Evolutionary conservation across 2,329 filamentous ascomycete species (phyloP), one percentile per base, ranked within the genome.

Genomic region (Cucurbitaria berberidis): DNA sequence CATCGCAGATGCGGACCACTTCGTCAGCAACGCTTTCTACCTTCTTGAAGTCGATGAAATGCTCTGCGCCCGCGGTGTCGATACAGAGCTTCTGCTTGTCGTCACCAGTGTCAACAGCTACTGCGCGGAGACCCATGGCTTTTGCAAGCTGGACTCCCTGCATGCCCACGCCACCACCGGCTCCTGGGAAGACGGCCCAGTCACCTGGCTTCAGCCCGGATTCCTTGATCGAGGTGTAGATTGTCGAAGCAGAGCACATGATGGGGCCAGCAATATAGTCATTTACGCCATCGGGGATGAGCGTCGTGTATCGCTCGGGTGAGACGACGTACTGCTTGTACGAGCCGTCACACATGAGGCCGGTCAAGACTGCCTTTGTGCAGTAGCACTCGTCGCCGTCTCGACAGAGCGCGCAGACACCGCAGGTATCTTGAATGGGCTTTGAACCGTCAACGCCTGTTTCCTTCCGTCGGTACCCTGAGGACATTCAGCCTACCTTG

Each of bases 271-370:
- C 84, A n/a, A 83, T 69, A 55, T 81, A 79, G 54, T 85, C 83
- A 0, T 74, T 69, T 0, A 86, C 78, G 0, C 79, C 82, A 29
- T 85, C 81, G 0, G 83, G 84, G 50, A 86, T 85, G 18, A 78
- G 75, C 0, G 77, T 78, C 0, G 82, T 82, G 60, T 84, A 85
- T 34, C 76, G 76, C 13, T 82, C 83, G 0, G 84, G 84, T 1
- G 78, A 81, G 11, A 79, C 76, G 34, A 86, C 72, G 65, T 87
- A 87, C 66, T 87, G 82, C 68, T 85, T 81, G 66, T 85, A 87
- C 1, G 82, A 82, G 1, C 83, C 69, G 15, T 73, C 66, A 32
- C 61, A 47, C 64, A 68, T 69, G 30, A 83, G 72, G 29, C 77
- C 83, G 5, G 76, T 83, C 56, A 75, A 68, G n/a, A 80, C 69